These are phyloP conservation scores for Dryadomyces quercivorus DNA, from an alignment of 2,329 filamentous ascomycete species.

Conservation along the genomic window DNA sequence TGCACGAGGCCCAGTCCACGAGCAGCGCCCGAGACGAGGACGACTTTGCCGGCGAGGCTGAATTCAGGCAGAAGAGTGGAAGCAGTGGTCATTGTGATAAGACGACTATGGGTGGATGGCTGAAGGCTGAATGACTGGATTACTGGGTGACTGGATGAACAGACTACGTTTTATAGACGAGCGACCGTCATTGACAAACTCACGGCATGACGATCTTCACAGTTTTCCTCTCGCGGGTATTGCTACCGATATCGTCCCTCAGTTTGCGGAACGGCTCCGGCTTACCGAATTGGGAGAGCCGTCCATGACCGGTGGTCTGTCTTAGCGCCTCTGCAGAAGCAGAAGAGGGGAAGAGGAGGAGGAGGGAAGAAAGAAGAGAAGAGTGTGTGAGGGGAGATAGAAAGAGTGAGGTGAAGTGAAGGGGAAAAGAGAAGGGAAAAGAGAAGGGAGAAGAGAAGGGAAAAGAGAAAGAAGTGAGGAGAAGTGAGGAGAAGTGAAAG, in stretches of 20 bases:
- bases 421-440: not conserved
- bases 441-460: not conserved
- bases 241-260: not conserved
- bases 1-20: conserved; percentile 69
- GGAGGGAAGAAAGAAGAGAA: not conserved
- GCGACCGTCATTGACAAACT: too few relatives aligned
- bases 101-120: too few relatives aligned
- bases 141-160: too few relatives aligned
- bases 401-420: not conserved
- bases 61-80: conserved; percentile 52
- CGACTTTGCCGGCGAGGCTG: conserved; percentile 58
- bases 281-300: not conserved
- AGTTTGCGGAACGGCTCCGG: not conserved
- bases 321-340: not conserved
- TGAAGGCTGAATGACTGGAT: too few relatives aligned
- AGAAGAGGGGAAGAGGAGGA: not conserved
- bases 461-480: not conserved
- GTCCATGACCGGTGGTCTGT: too few relatives aligned
- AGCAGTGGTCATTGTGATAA: too few relatives aligned
- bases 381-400: not conserved
- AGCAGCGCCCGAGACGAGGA: conserved; percentile 65
- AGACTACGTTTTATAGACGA: too few relatives aligned
- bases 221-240: too few relatives aligned
- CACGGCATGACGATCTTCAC: too few relatives aligned
- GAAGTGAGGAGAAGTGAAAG: not conserved